A percentile compares a stretch with the other conserved stretches of the same genome.
phyloP scores from a whole-genome alignment of 2,329 filamentous ascomycete genomes.

The Aspergillus ochraceus region DNA sequence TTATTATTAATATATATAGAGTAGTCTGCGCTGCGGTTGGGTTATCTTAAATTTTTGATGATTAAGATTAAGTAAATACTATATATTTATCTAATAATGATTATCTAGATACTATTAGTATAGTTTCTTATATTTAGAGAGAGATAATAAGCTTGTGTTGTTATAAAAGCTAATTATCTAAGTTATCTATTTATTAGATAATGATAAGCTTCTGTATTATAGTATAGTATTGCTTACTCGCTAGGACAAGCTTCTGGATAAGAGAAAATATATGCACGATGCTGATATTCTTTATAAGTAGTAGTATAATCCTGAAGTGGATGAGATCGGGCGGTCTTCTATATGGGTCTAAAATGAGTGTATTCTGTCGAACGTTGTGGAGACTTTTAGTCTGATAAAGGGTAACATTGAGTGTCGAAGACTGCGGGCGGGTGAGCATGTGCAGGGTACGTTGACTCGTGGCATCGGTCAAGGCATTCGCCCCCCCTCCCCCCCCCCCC shows the following conservation, averaged over 20 bases:
- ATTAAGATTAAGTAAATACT: not conserved
- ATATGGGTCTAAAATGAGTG: constrained; percentile 1
- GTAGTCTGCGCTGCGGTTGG: not conserved
- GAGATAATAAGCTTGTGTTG: not conserved
- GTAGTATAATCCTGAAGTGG: constrained; percentile 1
- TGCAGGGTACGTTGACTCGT: not conserved
- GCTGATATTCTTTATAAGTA: constrained; percentile 3
- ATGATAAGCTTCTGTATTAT: not conserved
- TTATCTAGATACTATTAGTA: not conserved
- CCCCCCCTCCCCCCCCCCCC: not conserved
- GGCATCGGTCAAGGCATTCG: not conserved
- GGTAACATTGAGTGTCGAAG: not conserved
- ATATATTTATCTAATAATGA: not conserved
- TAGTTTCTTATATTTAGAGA: not conserved
- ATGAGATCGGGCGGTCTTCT: constrained; percentile 1
- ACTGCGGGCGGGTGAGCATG: constrained; percentile 4
- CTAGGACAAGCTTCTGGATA: not conserved
- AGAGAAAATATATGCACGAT: not conserved
- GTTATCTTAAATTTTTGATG: not conserved
- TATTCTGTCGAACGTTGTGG: not conserved
- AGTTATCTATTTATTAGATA: not conserved
- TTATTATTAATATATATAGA: not conserved
- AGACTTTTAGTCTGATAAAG: not conserved
- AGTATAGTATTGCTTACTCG: not conserved
- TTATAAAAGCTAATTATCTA: not conserved